Base-by-base conservation (phyloP, 2,329 filamentous ascomycete genomes). In the Claviceps paspali region DNA sequence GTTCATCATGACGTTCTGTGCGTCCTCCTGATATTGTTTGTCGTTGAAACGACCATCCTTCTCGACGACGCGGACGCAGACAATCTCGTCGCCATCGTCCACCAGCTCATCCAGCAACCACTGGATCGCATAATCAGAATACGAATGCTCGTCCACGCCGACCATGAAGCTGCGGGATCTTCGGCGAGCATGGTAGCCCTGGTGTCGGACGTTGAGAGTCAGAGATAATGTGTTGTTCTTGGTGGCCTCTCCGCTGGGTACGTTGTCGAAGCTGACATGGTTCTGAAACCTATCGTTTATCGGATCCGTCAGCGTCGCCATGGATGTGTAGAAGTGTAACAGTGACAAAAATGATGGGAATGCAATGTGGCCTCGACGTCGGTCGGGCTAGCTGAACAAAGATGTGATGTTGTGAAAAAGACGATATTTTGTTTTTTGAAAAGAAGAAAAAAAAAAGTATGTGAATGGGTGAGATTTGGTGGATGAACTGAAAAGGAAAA, bases 101-200 rank as follows among this genome's bases (percentile, higher is more conserved):
- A 94, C 84, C 39, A 94, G 68, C 59, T 93, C 85, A 49, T 92
- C 84, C 28, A 95, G 73, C 35, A 94, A 68, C 86, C 86, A 95
- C 57, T 92, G 83, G 14, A 95, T 66, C 12, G 87, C 87, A 58
- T 88, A 91, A 44, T 93, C 83, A 6, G 85, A 93, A 57, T 94
- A 94, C 41, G 84, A 74, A 49, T 94, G 86, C 50, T 88, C 82
- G 57, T 94, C 87, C 14, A 87, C 82, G 15, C 87, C 87, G 45
- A 87, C 88, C 53, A 95, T 76, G 50, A 94, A 93, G 7, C 84
- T 92, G 37, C 87, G 76, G 38, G 83, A 91, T 41, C 83, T 73
- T 42, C 85, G 78, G 29, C 77, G 79, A 45, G 79, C 78, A 47
- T 83, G 77, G 58, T 91, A 94, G 45, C 87, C 84, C 47, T 80